Conservation (phyloP, 495 filamentous ascomycete species). For the Letharia columbiana region DNA sequence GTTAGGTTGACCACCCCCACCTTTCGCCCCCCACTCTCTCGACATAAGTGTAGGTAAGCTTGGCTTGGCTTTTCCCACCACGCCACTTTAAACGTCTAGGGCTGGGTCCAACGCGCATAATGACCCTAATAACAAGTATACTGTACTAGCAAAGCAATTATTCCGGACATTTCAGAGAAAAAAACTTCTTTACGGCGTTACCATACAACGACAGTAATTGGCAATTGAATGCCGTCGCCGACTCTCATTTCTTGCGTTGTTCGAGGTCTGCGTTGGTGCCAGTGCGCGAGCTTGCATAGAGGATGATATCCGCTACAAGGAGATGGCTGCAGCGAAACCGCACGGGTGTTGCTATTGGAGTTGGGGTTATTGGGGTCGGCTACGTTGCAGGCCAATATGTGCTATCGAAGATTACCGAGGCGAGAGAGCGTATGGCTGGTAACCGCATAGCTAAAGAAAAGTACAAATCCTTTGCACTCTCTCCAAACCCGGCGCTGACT, state of each 20-base stretch:
- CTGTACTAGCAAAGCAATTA: background rate
- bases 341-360: constrained; percentile 76
- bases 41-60: too few relatives aligned
- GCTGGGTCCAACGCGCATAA: too few relatives aligned
- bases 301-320: constrained; percentile 74
- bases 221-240: constrained; percentile 1
- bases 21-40: too few relatives aligned
- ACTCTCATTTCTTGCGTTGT: background rate
- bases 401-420: constrained; percentile 78
- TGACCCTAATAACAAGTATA: too few relatives aligned
- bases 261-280: background rate
- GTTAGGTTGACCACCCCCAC: too few relatives aligned
- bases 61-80: too few relatives aligned
- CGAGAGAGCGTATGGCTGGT: constrained; percentile 87
- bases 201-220: background rate
- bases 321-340: constrained; percentile 89
- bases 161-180: background rate
- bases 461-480: constrained; percentile 37
- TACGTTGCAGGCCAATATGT: constrained; percentile 93
- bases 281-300: constrained; percentile 15
- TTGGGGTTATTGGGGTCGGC: constrained; percentile 77
- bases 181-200: background rate
- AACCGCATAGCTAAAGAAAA: constrained; percentile 94
- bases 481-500: constrained; percentile 3
- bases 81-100: too few relatives aligned